These are phyloP conservation scores for Globisporangium nodosum DNA, from an alignment of 352 stramenopile species.

Conservation along the genomic window DNA sequence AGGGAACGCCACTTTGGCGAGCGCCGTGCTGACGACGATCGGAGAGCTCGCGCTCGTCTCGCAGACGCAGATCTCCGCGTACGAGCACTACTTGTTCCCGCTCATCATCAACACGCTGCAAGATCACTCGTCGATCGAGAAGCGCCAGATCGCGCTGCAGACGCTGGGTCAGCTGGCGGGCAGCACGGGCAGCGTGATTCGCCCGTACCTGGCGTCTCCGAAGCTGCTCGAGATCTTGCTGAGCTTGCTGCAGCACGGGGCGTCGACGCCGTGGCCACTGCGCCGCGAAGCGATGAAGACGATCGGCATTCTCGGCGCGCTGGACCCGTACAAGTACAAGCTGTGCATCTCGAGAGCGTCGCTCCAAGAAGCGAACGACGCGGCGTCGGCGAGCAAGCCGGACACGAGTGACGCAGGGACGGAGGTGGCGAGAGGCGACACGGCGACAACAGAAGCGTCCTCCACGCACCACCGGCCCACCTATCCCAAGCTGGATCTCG, in stretches of 20 bases:
- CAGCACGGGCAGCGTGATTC: constrained; percentile 92
- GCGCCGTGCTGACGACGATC: constrained; percentile 68
- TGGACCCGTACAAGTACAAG: constrained; percentile 96
- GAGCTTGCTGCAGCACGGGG: constrained; percentile 90
- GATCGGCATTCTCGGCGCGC: constrained; percentile 92
- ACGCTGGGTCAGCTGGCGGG: constrained; percentile 93
- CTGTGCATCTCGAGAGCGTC: constrained; percentile 65
- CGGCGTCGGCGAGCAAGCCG: constrained; percentile 22
- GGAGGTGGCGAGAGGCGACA: neutral
- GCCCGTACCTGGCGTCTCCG: constrained; percentile 94
- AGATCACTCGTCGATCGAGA: constrained; percentile 94
- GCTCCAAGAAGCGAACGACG: constrained; percentile 63
- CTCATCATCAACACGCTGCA: constrained; percentile 95
- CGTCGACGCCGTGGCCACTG: constrained; percentile 88
- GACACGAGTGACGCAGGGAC: constrained; percentile 10
- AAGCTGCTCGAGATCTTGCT: constrained; percentile 94
- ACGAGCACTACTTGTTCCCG: constrained; percentile 93
- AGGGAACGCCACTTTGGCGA: constrained; percentile 75
- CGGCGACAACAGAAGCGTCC: neutral
- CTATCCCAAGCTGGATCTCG: constrained; percentile 44
- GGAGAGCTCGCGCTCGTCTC: constrained; percentile 92
- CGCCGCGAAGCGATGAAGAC: constrained; percentile 95
- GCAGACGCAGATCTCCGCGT: constrained; percentile 88
- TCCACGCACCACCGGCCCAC: constrained; percentile 23
- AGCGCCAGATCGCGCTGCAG: constrained; percentile 94